These are phyloP conservation scores for Phlyctochytrium arcticum DNA, from an alignment of 192 early-diverging fungal genomes.

Conservation along the genomic window DNA sequence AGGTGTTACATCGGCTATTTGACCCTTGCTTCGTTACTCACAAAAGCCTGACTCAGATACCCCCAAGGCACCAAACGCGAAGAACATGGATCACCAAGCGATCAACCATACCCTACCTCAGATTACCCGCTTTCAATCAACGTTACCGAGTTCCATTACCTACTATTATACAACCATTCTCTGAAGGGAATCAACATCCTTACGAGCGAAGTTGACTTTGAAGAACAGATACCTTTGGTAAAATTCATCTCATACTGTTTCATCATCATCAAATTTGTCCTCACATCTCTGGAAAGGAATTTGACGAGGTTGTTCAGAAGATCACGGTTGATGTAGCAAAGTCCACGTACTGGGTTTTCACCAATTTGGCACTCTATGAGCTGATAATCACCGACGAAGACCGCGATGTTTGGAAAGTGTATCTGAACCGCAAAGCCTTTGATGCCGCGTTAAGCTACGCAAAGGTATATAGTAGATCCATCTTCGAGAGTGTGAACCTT, in stretches of 20 bases:
- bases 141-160: constrained; percentile 84
- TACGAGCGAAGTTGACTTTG: constrained; percentile 78
- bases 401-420: constrained; percentile 91
- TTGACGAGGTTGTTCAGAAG: constrained; percentile 59
- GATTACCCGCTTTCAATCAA: constrained; percentile 73
- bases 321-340: constrained; percentile 73
- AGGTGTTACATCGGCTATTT: too few relatives aligned
- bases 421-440: constrained; percentile 75
- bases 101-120: not conserved
- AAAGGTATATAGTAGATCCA: constrained; percentile 43
- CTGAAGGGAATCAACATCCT: constrained; percentile 76
- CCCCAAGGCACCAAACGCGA: not conserved
- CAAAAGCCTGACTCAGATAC: too few relatives aligned
- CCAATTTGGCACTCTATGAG: constrained; percentile 79
- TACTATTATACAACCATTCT: constrained; percentile 76
- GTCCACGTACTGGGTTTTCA: constrained; percentile 90
- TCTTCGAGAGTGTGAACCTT: not conserved
- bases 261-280: not conserved
- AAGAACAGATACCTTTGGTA: constrained; percentile 74
- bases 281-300: constrained; percentile 34
- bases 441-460: constrained; percentile 77
- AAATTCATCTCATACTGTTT: not conserved
- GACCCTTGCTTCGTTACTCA: too few relatives aligned
- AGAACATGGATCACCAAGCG: not conserved
- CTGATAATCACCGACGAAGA: constrained; percentile 90